These are phyloP conservation scores for Boletus rubroflammeus DNA, from an alignment of 768 basidiomycete species.

Conservation along the genomic window DNA sequence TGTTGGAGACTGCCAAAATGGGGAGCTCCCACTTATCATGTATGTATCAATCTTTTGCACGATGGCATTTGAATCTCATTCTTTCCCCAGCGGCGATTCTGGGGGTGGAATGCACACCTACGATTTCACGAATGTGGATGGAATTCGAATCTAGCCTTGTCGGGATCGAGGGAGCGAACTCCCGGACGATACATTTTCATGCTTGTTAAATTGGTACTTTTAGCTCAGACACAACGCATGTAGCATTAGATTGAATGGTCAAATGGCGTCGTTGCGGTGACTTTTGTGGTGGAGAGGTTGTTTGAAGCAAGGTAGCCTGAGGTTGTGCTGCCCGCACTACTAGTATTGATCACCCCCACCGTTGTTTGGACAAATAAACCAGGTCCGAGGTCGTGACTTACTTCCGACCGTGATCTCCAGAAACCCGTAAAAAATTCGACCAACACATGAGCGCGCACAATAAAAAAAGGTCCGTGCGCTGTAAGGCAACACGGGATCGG, in stretches of 20 bases:
- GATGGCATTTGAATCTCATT: conserved; percentile 21
- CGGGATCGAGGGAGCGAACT: neutral
- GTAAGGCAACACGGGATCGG: conserved; percentile 32
- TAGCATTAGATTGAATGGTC: neutral
- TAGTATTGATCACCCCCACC: neutral
- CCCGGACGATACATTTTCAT: conserved; percentile 3
- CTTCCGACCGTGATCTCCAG: conserved; percentile 10
- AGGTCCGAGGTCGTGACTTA: conserved; percentile 7
- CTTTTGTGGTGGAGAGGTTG: neutral
- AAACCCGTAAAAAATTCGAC: conserved; percentile 13
- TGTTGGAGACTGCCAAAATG: conserved; percentile 49
- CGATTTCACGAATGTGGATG: conserved; percentile 29
- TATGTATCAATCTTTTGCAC: conserved; percentile 34
- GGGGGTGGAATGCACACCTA: conserved; percentile 48
- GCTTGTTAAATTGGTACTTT: conserved; percentile 4
- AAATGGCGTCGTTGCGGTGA: neutral
- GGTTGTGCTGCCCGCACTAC: neutral
- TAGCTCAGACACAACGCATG: neutral
- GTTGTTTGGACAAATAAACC: conserved; percentile 34
- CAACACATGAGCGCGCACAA: conserved; percentile 24
- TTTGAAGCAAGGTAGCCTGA: neutral
- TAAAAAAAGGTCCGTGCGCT: conserved; percentile 35
- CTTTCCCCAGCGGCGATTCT: conserved; percentile 42
- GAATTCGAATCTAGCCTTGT: conserved; percentile 12
- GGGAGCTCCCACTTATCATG: conserved; percentile 59